phyloP scores from a whole-genome alignment of 2,329 filamentous ascomycete genomes.

The Pleurostoma richardsiae region DNA sequence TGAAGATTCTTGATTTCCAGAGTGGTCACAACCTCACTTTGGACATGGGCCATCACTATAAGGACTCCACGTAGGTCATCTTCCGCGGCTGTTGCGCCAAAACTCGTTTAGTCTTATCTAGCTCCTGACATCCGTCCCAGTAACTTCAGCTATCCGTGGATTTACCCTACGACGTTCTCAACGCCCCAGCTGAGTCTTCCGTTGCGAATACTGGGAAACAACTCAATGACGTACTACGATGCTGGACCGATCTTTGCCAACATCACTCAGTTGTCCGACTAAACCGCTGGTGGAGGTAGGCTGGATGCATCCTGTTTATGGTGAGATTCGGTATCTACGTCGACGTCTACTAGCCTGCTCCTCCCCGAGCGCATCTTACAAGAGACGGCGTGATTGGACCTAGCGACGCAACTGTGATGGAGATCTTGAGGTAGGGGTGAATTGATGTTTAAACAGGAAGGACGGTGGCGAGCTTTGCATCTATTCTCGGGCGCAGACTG shows the following conservation, averaged over 20 bases:
- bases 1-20: conserved; percentile 13
- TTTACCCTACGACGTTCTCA: conserved; percentile 13
- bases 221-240: conserved; percentile 6
- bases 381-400: too few species aligned
- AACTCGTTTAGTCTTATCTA: neutral
- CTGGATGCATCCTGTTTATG: too few species aligned
- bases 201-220: neutral
- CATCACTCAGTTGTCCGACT: conserved; percentile 8
- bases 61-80: conserved; percentile 16
- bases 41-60: conserved; percentile 17
- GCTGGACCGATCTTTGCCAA: conserved; percentile 9
- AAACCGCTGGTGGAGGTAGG: neutral
- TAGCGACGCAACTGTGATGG: too few species aligned
- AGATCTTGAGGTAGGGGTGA: too few species aligned
- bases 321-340: too few species aligned
- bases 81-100: neutral
- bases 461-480: too few species aligned
- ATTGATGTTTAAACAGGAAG: too few species aligned
- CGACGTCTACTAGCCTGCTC: too few species aligned
- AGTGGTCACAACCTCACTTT: conserved; percentile 15
- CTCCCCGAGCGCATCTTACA: too few species aligned
- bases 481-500: too few species aligned
- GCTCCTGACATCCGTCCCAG: conserved; percentile 3
- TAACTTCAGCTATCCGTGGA: conserved; percentile 14
- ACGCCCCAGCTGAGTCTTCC: conserved; percentile 5